phyloP scores from a whole-genome alignment of 2,329 filamentous ascomycete genomes.

The Pseudogymnoascus sp. region DNA sequence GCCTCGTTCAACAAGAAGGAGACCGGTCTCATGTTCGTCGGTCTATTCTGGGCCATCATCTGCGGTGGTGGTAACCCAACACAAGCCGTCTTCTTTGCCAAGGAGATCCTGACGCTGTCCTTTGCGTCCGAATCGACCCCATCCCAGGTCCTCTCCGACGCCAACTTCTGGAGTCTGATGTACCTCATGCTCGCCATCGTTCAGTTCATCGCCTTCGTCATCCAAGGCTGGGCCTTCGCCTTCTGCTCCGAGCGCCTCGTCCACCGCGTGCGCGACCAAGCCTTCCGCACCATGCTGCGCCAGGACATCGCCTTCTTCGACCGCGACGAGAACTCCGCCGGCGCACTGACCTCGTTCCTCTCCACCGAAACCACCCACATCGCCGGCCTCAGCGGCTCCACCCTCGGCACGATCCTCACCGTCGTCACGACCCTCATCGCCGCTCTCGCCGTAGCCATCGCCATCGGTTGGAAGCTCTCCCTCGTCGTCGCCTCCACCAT shows the following conservation, averaged over 20 bases:
- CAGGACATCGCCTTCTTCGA: conserved; percentile 94
- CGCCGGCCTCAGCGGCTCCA: conserved; percentile 78
- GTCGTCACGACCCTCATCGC: conserved; percentile 71
- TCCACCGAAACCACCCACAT: conserved; percentile 85
- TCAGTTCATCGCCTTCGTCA: conserved; percentile 58
- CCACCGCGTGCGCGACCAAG: conserved; percentile 69
- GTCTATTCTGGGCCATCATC: conserved; percentile 64
- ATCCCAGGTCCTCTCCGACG: conserved; percentile 52
- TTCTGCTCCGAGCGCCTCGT: conserved; percentile 80
- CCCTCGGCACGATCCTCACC: conserved; percentile 76
- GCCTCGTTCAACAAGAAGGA: conserved; percentile 70
- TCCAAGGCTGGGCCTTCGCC: conserved; percentile 68
- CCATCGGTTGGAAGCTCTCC: conserved; percentile 79
- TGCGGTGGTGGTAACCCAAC: conserved; percentile 74
- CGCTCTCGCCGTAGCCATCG: conserved; percentile 60
- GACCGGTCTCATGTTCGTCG: conserved; percentile 61
- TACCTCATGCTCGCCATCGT: conserved; percentile 75
- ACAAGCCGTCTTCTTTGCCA: conserved; percentile 77
- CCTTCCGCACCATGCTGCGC: conserved; percentile 80
- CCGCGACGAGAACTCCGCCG: conserved; percentile 77
- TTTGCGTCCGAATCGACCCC: conserved; percentile 27
- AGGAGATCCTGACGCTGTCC: conserved; percentile 68
- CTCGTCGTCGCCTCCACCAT: conserved; percentile 74
- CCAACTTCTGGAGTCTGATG: conserved; percentile 84
- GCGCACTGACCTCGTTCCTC: conserved; percentile 79